phyloP scores from a whole-genome alignment of 2,329 filamentous ascomycete genomes.

The Alternaria arborescens region DNA sequence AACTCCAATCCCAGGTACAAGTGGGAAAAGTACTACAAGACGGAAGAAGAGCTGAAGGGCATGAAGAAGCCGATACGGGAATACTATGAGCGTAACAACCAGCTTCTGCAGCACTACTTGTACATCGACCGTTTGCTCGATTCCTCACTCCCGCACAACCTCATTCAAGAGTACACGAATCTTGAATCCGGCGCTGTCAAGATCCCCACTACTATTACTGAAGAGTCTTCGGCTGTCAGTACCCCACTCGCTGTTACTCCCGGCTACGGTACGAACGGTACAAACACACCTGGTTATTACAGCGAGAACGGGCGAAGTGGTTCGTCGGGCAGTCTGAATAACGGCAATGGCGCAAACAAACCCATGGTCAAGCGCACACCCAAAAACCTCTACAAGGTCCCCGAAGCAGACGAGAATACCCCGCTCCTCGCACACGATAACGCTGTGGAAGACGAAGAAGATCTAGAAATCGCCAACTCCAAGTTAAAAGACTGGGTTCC shows the following conservation, averaged over 20 bases:
- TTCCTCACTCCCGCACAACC: slow-evolving; percentile 88
- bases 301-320: slow-evolving; percentile 22
- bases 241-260: slow-evolving; percentile 30
- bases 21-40: slow-evolving; percentile 88
- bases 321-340: slow-evolving; percentile 28
- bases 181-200: slow-evolving; percentile 66
- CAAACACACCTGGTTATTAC: slow-evolving; percentile 25
- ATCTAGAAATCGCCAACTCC: slow-evolving; percentile 53
- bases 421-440: slow-evolving; percentile 61
- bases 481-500: slow-evolving; percentile 74
- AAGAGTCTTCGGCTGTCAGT: slow-evolving; percentile 62
- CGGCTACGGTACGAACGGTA: slow-evolving; percentile 1
- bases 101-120: slow-evolving; percentile 87
- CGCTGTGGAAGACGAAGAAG: slow-evolving; percentile 50
- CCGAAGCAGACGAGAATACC: slow-evolving; percentile 69
- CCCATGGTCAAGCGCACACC: slow-evolving; percentile 66
- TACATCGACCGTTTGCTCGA: slow-evolving; percentile 93
- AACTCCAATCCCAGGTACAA: slow-evolving; percentile 85
- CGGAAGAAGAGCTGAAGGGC: slow-evolving; percentile 73
- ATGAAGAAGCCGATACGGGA: slow-evolving; percentile 78
- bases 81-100: slow-evolving; percentile 91
- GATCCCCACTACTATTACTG: slow-evolving; percentile 78
- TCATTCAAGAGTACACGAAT: slow-evolving; percentile 88
- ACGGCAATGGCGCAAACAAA: slow-evolving; percentile 38
- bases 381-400: slow-evolving; percentile 81